These are phyloP conservation scores for Talaromyces sp. DNA, from an alignment of 2,329 filamentous ascomycete genomes.

Conservation along the genomic window DNA sequence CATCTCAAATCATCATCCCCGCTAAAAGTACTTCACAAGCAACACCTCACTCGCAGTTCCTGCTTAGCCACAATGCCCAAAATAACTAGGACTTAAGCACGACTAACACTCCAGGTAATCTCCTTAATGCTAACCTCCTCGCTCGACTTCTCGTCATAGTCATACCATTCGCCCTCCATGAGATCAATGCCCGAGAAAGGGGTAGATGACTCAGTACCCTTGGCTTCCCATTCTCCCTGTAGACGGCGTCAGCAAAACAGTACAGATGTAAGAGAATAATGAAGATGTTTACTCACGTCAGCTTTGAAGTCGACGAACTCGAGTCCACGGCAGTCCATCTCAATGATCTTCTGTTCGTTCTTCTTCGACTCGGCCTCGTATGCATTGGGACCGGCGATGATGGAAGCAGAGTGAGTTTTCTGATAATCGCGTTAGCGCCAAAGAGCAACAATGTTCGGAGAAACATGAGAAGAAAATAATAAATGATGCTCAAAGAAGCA, in stretches of 20 bases:
- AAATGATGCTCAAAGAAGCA: too few species aligned
- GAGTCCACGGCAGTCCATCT: slow-evolving; percentile 90
- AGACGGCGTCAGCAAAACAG: slow-evolving; percentile 7
- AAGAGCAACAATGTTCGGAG: not conserved
- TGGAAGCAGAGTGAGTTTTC: slow-evolving; percentile 68
- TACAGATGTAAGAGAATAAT: not conserved
- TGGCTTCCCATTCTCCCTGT: slow-evolving; percentile 87
- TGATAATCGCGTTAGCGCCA: slow-evolving; percentile 19
- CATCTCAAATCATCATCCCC: not conserved
- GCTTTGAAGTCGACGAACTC: slow-evolving; percentile 90
- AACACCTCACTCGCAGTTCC: not conserved
- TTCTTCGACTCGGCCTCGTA: slow-evolving; percentile 61
- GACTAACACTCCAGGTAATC: slow-evolving; percentile 79
- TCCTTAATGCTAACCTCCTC: slow-evolving; percentile 94
- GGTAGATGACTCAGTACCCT: slow-evolving; percentile 76
- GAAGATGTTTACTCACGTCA: slow-evolving; percentile 62
- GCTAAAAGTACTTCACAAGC: not conserved
- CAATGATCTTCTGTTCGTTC: slow-evolving; percentile 76
- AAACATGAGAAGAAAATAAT: too few species aligned
- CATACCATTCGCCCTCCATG: slow-evolving; percentile 91
- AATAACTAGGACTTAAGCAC: slow-evolving; percentile 57
- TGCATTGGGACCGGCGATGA: slow-evolving; percentile 71
- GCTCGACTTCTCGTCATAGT: slow-evolving; percentile 91
- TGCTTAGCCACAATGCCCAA: not conserved
- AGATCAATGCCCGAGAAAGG: slow-evolving; percentile 84